A percentile compares a stretch with the other conserved stretches of the same genome.
Evolutionary conservation across 1,139 yeast species (phyloP).

Genomic region (Lodderomyces oxycetoniae): DNA sequence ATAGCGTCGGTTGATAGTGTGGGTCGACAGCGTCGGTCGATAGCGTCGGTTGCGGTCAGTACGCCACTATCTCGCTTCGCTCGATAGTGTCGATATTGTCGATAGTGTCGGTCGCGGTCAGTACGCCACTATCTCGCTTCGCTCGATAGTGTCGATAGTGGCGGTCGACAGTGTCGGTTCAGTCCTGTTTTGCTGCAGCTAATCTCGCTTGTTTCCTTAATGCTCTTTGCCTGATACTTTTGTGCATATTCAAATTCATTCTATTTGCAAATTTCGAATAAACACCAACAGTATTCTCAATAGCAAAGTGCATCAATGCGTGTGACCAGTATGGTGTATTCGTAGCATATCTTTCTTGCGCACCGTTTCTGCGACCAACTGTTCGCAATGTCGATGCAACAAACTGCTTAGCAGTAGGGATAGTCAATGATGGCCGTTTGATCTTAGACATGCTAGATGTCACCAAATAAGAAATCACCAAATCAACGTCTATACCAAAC

Average conservation of each 20-base stretch:
- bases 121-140: too few relatives aligned
- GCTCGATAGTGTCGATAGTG: too few relatives aligned
- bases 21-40: too few relatives aligned
- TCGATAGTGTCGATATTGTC: too few relatives aligned
- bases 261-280: constrained; percentile 65
- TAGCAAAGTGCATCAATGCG: constrained; percentile 84
- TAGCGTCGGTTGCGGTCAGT: too few relatives aligned
- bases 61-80: too few relatives aligned
- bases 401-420: constrained; percentile 80
- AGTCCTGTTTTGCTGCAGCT: constrained; percentile 17
- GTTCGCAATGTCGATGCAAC: constrained; percentile 63
- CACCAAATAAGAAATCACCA: constrained; percentile 84
- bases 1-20: too few relatives aligned
- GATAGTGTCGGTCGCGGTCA: too few relatives aligned
- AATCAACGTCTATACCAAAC: constrained; percentile 75
- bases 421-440: constrained; percentile 63
- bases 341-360: constrained; percentile 86
- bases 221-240: constrained; percentile 75
- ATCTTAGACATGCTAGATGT: constrained; percentile 96
- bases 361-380: constrained; percentile 85
- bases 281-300: constrained; percentile 77
- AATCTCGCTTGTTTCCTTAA: constrained; percentile 62
- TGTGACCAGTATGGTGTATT: constrained; percentile 92
- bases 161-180: too few relatives aligned
- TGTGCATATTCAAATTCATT: constrained; percentile 73